A percentile compares a stretch with the other conserved stretches of the same genome.
These are phyloP conservation scores for Plectranthus barbatus DNA, from an alignment of 257 asterid species.

Conservation along the genomic window DNA sequence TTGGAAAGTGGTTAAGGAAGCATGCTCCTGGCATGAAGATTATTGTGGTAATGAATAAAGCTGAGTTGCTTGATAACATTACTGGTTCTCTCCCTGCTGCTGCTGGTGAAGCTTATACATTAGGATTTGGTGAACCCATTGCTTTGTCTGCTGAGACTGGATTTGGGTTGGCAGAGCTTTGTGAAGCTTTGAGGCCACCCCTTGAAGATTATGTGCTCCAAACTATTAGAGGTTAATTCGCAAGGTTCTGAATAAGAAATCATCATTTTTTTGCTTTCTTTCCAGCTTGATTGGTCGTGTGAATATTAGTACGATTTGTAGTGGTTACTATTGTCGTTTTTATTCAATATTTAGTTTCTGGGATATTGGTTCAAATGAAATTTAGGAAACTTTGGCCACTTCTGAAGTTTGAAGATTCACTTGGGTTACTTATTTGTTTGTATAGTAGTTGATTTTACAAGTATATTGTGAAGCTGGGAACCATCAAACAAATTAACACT, in stretches of 20 bases:
- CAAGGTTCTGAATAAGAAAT: neutral
- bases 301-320: neutral
- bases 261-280: neutral
- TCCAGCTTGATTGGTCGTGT: conserved; percentile 1
- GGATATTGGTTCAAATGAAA: neutral
- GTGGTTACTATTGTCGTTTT: neutral
- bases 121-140: conserved; percentile 94
- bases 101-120: conserved; percentile 73
- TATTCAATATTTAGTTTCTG: neutral
- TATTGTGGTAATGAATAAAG: conserved; percentile 83
- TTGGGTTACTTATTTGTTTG: neutral
- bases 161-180: conserved; percentile 70
- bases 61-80: conserved; percentile 74
- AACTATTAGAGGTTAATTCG: conserved; percentile 33
- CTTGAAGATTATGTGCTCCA: conserved; percentile 63
- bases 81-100: conserved; percentile 76
- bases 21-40: conserved; percentile 71
- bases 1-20: conserved; percentile 94
- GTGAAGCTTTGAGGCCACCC: conserved; percentile 57
- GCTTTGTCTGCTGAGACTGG: conserved; percentile 97
- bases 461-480: neutral
- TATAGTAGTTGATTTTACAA: neutral
- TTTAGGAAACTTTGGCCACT: neutral
- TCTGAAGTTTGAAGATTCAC: neutral
- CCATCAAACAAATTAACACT: neutral